A percentile compares a stretch with the other conserved stretches of the same genome.
These are phyloP conservation scores for Nepenthes alata DNA, from an alignment of 179 eudicot species.

Conservation along the genomic window DNA sequence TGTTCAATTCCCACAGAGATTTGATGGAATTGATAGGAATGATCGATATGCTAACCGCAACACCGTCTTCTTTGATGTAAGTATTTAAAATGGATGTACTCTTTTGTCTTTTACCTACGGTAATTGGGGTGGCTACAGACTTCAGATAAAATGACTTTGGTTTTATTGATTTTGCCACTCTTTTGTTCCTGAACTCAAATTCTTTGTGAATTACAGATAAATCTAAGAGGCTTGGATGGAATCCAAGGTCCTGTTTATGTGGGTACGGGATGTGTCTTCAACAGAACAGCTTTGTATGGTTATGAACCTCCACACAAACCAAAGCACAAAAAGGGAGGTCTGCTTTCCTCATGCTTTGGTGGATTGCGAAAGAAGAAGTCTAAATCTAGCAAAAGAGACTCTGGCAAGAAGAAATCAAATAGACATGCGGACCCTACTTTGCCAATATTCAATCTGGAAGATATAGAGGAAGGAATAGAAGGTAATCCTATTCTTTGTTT, in stretches of 20 bases:
- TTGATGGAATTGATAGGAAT: slow-evolving; percentile 54
- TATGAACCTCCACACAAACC: slow-evolving; percentile 47
- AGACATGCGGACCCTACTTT: slow-evolving; percentile 44
- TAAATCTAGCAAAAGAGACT: slow-evolving; percentile 39
- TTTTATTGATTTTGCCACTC: not conserved
- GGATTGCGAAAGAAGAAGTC: slow-evolving; percentile 30
- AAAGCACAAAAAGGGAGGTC: slow-evolving; percentile 30
- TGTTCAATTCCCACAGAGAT: slow-evolving; percentile 69
- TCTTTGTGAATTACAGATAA: slow-evolving; percentile 27
- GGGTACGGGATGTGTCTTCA: slow-evolving; percentile 68
- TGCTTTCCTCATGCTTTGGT: slow-evolving; percentile 34
- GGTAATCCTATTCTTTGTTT: slow-evolving; percentile 15
- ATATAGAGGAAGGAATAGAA: slow-evolving; percentile 53
- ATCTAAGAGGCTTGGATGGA: slow-evolving; percentile 61
- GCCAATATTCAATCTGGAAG: slow-evolving; percentile 50
- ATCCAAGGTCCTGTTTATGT: slow-evolving; percentile 69
- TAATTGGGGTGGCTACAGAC: not conserved
- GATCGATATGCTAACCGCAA: slow-evolving; percentile 69
- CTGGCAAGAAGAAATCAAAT: slow-evolving; percentile 36
- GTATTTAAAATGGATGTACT: slow-evolving; percentile 3
- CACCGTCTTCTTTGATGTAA: slow-evolving; percentile 60
- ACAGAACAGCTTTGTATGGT: slow-evolving; percentile 57
- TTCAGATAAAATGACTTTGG: not conserved
- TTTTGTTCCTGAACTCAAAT: not conserved
- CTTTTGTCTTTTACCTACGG: not conserved